These are phyloP conservation scores for Hanseniaspora singularis DNA, from an alignment of 805 yeast species.

Conservation along the genomic window DNA sequence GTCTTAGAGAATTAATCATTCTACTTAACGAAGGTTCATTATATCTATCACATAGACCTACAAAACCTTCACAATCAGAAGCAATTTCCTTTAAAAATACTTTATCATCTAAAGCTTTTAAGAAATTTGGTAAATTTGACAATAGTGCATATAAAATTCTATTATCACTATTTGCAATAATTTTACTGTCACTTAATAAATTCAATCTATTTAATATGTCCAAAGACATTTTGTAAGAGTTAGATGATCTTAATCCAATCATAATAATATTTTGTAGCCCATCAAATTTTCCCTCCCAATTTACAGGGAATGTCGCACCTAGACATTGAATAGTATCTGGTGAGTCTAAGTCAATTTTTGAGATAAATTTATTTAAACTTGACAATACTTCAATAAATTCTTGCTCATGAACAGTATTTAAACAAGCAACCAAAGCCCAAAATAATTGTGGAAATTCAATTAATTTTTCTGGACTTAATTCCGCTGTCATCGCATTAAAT, in stretches of 20 bases:
- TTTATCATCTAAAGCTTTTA: slow-evolving; percentile 60
- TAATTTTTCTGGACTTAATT: slow-evolving; percentile 61
- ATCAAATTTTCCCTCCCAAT: slow-evolving; percentile 90
- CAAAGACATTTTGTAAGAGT: slow-evolving; percentile 66
- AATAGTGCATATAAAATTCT: slow-evolving; percentile 61
- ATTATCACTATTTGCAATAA: slow-evolving; percentile 60
- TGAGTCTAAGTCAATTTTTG: slow-evolving; percentile 76
- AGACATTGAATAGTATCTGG: slow-evolving; percentile 75
- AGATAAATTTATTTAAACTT: slow-evolving; percentile 66
- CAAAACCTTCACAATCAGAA: slow-evolving; percentile 44
- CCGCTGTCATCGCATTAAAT: slow-evolving; percentile 80
- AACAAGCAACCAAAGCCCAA: slow-evolving; percentile 89
- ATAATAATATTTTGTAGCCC: slow-evolving; percentile 72
- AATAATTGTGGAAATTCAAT: slow-evolving; percentile 85
- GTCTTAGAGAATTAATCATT: slow-evolving; percentile 63
- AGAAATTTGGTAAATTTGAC: slow-evolving; percentile 70
- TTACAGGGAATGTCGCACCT: slow-evolving; percentile 77
- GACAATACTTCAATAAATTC: slow-evolving; percentile 84
- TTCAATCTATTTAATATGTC: slow-evolving; percentile 62
- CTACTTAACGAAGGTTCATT: slow-evolving; percentile 51
- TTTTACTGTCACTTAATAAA: slow-evolving; percentile 53
- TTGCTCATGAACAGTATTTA: slow-evolving; percentile 80
- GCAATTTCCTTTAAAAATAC: slow-evolving; percentile 40
- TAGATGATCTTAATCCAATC: slow-evolving; percentile 73
- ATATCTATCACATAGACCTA: slow-evolving; percentile 47